Evolutionary conservation across 257 asterid species (phyloP), one percentile per base, ranked within the genome.

Genomic region (Lycium barbarum): DNA sequence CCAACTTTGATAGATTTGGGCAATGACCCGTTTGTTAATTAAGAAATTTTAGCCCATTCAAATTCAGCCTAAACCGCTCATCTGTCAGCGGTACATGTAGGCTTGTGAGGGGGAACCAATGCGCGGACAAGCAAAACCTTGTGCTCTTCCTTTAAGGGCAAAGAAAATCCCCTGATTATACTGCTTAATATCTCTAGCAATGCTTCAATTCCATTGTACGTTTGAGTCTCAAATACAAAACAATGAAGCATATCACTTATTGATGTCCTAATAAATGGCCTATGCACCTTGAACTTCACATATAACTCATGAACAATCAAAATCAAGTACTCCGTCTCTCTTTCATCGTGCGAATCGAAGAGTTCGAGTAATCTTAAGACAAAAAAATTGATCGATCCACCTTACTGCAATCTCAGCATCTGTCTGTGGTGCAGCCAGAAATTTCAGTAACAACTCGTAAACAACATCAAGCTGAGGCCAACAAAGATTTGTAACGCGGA

Each of bases 381-480:
- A 80, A 92, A 92, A 92, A 2, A 92, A 89, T 59, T 89, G 90
- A 70, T 90, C 90, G 3, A 90, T 85, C 55, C 90, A 89, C 83
- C 92, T 83, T 71, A 89, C 89, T 13, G 93, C 93, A 72, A 92
- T 85, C 84, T 90, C 89, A 12, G 90, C 90, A 84, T 91, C 91
- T 2, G 84, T 90, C 84, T 92, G 90, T 0, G 90, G 62, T 1
- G 90, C 87, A 65, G 91, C 83, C 36, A 92, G 80, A 9, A 90
- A 87, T 84, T 93, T 88, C 84, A 90, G 67, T 38, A 89, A 84
- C 57, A 90, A 86, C 85, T 92, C 92, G 4, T 92, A 90, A 59
- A 89, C 92, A 22, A 90, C 74, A 81, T 92, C 92, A 45, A 90
- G 89, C 87, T 92, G 93, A 15, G 87, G 90, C 93, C 92, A 92